Base-by-base conservation (phyloP, 176 grass and related monocot species). In the Elymus sibiricus region DNA sequence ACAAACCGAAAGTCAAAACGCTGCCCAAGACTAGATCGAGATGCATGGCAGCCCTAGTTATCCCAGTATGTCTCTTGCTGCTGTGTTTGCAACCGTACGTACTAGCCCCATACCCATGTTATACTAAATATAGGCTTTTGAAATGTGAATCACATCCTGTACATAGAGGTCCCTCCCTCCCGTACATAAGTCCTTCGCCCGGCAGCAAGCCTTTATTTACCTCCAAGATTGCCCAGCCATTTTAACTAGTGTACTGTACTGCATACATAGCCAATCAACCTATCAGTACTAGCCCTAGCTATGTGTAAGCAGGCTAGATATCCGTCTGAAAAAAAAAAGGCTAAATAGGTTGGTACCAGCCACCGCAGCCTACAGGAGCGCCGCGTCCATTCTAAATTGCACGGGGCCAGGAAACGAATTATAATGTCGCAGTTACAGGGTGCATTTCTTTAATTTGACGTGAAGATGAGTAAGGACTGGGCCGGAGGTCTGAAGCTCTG, bases 71-170 rank as follows among this genome's bases (percentile, higher is more conserved):
- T 76, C 28, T 8, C 76, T 80, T 87, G 68, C 22, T 69, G 17
- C 17, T 87, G 51, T 74, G 75, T 34, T 56, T 79, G 27, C 85
- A 84, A 61, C 44, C 40, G 27, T 73, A 68, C 46, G 58, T 61
- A 22, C 64, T 34, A 49, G 53, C 19, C 53, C 19, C 53, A 56
- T 16, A 17, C 22, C 73, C 74, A 87, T 87, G 80, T 83, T 67
- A 80, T 80, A 84, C 80, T 83, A 90, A 67, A 75, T 44, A 67
- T 84, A 87, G 66, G 79, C 22, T 68, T 84, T 87, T 79, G 66
- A 64, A 64, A 64, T 65, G 59, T 76, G 72, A 39, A 76, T 76
- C 40, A 22, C 37, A 46, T 78, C 43, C 68, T 74, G 22, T 66
- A 87, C 32, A 32, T 55, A 84, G 35, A 82, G 69, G 82, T 62